These are phyloP conservation scores for Penicillium thymicola DNA, from an alignment of 2,329 filamentous ascomycete genomes.

Conservation along the genomic window DNA sequence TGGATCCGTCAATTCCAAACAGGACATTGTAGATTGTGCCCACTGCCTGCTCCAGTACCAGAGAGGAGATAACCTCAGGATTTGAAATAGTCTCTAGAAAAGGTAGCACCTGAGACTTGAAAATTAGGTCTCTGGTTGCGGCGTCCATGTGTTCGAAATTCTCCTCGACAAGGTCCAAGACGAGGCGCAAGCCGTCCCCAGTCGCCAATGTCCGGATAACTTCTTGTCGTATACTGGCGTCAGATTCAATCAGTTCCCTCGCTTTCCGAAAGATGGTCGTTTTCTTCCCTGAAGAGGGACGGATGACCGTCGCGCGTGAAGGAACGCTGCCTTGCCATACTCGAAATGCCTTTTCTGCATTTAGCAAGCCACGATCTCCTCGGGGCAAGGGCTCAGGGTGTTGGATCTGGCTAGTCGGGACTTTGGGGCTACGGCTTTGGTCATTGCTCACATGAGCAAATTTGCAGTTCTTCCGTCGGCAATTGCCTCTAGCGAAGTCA, in stretches of 20 bases:
- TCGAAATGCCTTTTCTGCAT: not conserved
- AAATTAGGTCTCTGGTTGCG: conserved; percentile 14
- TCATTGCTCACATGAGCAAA: conserved; percentile 10
- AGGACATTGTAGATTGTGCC: conserved; percentile 46
- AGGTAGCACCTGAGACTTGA: conserved; percentile 34
- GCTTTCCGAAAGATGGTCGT: conserved; percentile 25
- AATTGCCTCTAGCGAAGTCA: conserved; percentile 9
- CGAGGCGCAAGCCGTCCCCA: conserved; percentile 29
- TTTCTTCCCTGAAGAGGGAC: conserved; percentile 1
- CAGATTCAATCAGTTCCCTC: conserved; percentile 22
- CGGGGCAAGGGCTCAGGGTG: not conserved
- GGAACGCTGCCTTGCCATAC: conserved; percentile 5
- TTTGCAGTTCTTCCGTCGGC: conserved; percentile 10
- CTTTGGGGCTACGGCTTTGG: not conserved
- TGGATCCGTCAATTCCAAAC: conserved; percentile 41
- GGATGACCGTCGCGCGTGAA: not conserved
- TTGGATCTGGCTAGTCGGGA: not conserved
- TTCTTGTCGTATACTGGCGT: conserved; percentile 24
- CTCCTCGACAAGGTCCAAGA: conserved; percentile 28
- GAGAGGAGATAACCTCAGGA: conserved; percentile 40
- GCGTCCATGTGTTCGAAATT: conserved; percentile 18
- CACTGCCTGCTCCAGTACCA: conserved; percentile 42
- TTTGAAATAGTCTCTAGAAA: conserved; percentile 44
- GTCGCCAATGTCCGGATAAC: conserved; percentile 29
- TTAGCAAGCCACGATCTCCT: not conserved